phyloP scores from a whole-genome alignment of 805 yeast genomes.

The Candida loeiensis region DNA sequence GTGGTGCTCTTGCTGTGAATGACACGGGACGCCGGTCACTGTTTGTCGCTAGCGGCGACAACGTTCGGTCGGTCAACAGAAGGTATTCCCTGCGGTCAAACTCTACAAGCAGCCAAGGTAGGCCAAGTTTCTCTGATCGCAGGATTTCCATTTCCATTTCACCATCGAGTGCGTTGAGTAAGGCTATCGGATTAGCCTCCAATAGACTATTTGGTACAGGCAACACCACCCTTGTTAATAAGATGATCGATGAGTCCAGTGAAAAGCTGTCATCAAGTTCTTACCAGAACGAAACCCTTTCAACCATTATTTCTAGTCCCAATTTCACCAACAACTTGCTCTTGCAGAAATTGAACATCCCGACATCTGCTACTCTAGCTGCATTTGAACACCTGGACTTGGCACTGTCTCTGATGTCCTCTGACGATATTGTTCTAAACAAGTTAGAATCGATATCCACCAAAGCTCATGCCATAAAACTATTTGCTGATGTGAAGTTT shows the following conservation, averaged over 20 bases:
- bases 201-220: constrained; percentile 71
- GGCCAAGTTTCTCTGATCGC: constrained; percentile 62
- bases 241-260: constrained; percentile 13
- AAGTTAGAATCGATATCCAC: constrained; percentile 76
- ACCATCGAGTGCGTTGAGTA: constrained; percentile 85
- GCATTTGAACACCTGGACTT: constrained; percentile 9
- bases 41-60: constrained; percentile 20
- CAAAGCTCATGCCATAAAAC: constrained; percentile 82
- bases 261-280: constrained; percentile 6
- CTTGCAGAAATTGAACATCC: constrained; percentile 32
- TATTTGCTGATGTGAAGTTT: constrained; percentile 89
- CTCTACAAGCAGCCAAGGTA: constrained; percentile 44
- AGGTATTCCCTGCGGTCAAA: constrained; percentile 43
- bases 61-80: constrained; percentile 16
- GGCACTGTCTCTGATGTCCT: constrained; percentile 13
- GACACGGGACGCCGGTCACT: constrained; percentile 25
- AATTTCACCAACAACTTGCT: constrained; percentile 34
- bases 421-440: constrained; percentile 38
- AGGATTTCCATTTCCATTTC: constrained; percentile 65
- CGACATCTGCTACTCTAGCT: constrained; percentile 22
- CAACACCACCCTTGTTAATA: constrained; percentile 5
- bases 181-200: constrained; percentile 84
- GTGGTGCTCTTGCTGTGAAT: constrained; percentile 46
- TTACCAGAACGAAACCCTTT: constrained; percentile 11
- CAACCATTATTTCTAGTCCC: constrained; percentile 25